phyloP scores from a whole-genome alignment of 2,329 filamentous ascomycete genomes.

The Dactylellina drechsleri region DNA sequence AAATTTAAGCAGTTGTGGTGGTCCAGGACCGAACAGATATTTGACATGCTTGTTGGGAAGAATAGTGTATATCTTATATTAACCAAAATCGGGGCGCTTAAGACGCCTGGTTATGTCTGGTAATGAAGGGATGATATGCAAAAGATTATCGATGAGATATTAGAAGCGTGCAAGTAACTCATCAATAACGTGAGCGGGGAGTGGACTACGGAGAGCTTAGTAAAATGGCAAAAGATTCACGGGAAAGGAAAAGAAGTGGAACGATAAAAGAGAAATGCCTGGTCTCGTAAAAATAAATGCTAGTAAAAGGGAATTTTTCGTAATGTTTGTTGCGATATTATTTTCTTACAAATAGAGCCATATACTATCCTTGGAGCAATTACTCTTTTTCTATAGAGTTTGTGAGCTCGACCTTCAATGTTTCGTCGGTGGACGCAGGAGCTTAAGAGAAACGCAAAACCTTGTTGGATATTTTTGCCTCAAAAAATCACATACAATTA shows the following conservation, averaged over 20 bases:
- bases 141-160: conserved; percentile 17
- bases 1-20: conserved; percentile 33
- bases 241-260: neutral
- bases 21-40: conserved; percentile 22
- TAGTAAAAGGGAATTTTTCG: too few species aligned
- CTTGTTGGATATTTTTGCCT: too few species aligned
- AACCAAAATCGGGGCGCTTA: neutral
- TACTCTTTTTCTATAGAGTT: too few species aligned
- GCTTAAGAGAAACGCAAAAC: too few species aligned
- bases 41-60: conserved; percentile 21
- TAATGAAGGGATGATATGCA: conserved; percentile 23
- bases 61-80: conserved; percentile 10
- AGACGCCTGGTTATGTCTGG: neutral
- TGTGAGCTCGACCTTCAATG: too few species aligned
- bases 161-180: conserved; percentile 31
- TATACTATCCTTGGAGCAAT: too few species aligned
- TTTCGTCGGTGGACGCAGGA: too few species aligned
- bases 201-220: conserved; percentile 27
- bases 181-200: conserved; percentile 24
- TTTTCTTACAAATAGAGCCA: too few species aligned
- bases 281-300: too few species aligned
- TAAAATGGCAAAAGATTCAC: conserved; percentile 10
- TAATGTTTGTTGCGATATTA: too few species aligned
- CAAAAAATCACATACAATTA: too few species aligned
- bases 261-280: too few species aligned